Evolutionary conservation across 2,329 filamentous ascomycete genomes (phyloP), one percentile per base, ranked within the genome.

Genomic region (Thermothelomyces thermophilus): DNA sequence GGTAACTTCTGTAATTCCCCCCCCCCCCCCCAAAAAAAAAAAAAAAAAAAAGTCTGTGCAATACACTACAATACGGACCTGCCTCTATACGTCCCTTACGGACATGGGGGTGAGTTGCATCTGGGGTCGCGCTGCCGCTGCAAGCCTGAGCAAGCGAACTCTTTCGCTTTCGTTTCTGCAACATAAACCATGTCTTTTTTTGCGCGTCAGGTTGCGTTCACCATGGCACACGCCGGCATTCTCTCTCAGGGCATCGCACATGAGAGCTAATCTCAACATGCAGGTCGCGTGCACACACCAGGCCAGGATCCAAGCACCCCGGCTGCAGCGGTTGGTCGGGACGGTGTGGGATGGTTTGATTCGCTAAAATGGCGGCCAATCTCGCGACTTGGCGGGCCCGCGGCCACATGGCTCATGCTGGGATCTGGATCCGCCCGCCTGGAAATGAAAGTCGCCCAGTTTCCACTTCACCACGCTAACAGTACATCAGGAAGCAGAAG

Each of bases 381-480:
- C 40, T 48, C 37, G 31, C 39, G 37, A 36, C 49, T 44, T 41
- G 46, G 52, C 43, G 39, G 31, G 30, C 40, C 37, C 41, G 36
- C 35, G 19, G 49, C 52, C 52, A 56, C 54, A 56, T 56, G 54
- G 54, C 45, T 43, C 24, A 34, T 51, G 51, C 54, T 46, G 50
- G 54, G 54, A 56, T 56, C 42, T 24, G 46, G 49, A 56, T 48
- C 52, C 52, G 41, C 54, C 39, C 41, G 42, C 28, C 43, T 54
- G 54, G 49, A 31, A 49, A 41, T 45, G 37, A 28, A 8, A n/a
- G n/a, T 26, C 24, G 24, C 24, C 24, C 24, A 9, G n/a, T n/a
- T n/a, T n/a, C n/a, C n/a, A n/a, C n/a, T n/a, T n/a, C n/a, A n/a
- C n/a, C n/a, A n/a, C n/a, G n/a, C n/a, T n/a, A n/a, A n/a, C n/a